Percentiles rank a stretch among this genome's conserved stretches.
phyloP scores from a whole-genome alignment of 345 rosid species.

The Eucalyptus pauciflora region DNA sequence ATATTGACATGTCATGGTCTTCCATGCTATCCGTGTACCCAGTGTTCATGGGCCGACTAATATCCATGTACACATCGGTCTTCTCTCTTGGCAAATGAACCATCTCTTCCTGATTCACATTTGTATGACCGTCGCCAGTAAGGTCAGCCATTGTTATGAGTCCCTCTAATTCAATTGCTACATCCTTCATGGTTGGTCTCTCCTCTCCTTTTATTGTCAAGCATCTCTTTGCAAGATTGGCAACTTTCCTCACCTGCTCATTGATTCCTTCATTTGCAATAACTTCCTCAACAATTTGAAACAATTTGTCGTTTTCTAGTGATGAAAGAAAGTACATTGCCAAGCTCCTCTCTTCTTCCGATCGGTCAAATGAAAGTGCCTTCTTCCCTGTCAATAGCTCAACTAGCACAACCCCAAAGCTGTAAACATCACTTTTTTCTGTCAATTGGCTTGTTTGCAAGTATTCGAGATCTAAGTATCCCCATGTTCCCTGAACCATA shows the following conservation, averaged over 20 bases:
- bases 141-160: background rate
- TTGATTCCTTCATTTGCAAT: background rate
- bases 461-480: slow-evolving; percentile 38
- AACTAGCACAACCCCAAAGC: slow-evolving; percentile 25
- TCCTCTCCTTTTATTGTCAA: slow-evolving; percentile 13
- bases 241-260: slow-evolving; percentile 4
- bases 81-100: background rate
- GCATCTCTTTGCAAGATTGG: slow-evolving; percentile 12
- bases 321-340: slow-evolving; percentile 8
- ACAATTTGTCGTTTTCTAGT: background rate
- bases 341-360: slow-evolving; percentile 12
- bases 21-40: background rate
- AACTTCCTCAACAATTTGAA: background rate
- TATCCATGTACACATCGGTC: background rate
- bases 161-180: slow-evolving; percentile 8
- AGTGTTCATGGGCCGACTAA: background rate
- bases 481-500: slow-evolving; percentile 29
- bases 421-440: slow-evolving; percentile 34
- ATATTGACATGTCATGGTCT: background rate
- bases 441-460: slow-evolving; percentile 8
- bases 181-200: background rate
- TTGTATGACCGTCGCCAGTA: background rate
- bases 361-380: background rate
- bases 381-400: slow-evolving; percentile 24
- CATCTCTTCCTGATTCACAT: background rate